These are phyloP conservation scores for Angophora floribunda DNA, from an alignment of 345 rosid species.

Conservation along the genomic window DNA sequence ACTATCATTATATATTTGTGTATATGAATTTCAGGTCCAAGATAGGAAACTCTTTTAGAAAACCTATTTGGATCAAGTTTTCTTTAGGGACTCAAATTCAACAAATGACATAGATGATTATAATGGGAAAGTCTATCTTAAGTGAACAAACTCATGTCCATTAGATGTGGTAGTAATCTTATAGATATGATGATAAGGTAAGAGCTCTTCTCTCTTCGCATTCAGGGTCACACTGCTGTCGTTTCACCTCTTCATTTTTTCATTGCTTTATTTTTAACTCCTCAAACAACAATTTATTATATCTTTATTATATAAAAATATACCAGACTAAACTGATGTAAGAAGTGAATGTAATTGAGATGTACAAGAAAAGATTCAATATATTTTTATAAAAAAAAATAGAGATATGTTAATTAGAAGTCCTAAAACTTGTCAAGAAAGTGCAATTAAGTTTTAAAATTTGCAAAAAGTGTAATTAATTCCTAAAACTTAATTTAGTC, in stretches of 20 bases:
- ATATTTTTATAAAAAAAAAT: background rate
- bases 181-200: background rate
- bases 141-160: background rate
- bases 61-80: background rate
- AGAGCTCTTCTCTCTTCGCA: background rate
- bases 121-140: background rate
- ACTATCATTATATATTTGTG: background rate
- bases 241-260: background rate
- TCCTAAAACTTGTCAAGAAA: background rate
- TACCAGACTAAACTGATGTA: background rate
- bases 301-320: background rate
- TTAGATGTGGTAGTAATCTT: background rate
- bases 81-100: background rate
- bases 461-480: accelerated
- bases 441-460: accelerated
- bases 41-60: background rate
- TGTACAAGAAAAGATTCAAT: background rate
- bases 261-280: background rate
- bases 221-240: background rate
- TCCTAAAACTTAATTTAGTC: accelerated
- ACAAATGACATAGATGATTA: background rate
- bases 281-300: background rate
- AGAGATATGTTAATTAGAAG: background rate
- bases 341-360: background rate
- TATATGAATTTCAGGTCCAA: background rate